phyloP scores from a whole-genome alignment of 2,329 filamentous ascomycete genomes.

The Onygena corvina region DNA sequence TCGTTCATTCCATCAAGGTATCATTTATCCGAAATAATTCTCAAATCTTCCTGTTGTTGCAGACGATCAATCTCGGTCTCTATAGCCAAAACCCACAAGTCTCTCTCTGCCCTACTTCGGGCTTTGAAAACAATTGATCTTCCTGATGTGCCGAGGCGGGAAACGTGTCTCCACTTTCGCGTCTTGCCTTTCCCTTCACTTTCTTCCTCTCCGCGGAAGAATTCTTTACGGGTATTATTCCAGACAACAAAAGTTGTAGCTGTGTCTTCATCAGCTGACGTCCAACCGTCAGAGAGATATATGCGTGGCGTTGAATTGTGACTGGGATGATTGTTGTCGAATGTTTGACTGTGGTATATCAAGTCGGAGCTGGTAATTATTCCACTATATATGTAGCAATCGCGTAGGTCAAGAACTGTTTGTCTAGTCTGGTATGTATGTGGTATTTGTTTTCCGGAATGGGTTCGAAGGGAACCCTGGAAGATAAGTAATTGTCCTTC shows the following conservation, averaged over 20 bases:
- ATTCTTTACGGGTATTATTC: conserved; percentile 46
- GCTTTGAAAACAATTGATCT: conserved; percentile 55
- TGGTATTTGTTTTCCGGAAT: conserved; percentile 43
- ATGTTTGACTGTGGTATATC: conserved; percentile 52
- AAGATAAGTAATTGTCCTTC: conserved; percentile 52
- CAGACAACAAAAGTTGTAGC: conserved; percentile 57
- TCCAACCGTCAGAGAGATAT: conserved; percentile 51
- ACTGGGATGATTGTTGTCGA: conserved; percentile 50
- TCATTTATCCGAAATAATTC: conserved; percentile 26
- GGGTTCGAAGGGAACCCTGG: conserved; percentile 45
- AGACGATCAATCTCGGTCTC: conserved; percentile 54
- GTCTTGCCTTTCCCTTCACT: conserved; percentile 21
- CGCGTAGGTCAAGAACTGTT: conserved; percentile 45
- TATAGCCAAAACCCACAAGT: conserved; percentile 56
- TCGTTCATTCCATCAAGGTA: not conserved
- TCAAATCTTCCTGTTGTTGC: conserved; percentile 40
- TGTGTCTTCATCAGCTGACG: conserved; percentile 51
- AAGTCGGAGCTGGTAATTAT: conserved; percentile 51
- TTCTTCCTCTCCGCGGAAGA: conserved; percentile 39
- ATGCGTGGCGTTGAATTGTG: conserved; percentile 48
- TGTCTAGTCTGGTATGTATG: conserved; percentile 53
- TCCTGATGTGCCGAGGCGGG: conserved; percentile 48
- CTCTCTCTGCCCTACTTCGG: conserved; percentile 51
- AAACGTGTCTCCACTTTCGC: conserved; percentile 45
- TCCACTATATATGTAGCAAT: conserved; percentile 56